These are phyloP conservation scores for Colletotrichum nymphaeae DNA, from an alignment of 2,329 filamentous ascomycete species.

Conservation along the genomic window DNA sequence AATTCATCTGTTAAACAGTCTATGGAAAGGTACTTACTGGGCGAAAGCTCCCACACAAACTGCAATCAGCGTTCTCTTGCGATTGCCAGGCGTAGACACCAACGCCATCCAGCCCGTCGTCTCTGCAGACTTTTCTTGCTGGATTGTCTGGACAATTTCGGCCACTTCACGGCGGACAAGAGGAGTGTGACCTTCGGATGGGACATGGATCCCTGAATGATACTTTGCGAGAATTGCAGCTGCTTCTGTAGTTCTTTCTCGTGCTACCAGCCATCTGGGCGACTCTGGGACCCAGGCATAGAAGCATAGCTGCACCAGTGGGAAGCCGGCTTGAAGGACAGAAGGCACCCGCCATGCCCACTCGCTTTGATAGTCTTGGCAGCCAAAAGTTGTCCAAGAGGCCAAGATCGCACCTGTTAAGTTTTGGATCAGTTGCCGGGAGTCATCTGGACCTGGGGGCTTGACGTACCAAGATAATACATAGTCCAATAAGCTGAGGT, in stretches of 20 bases:
- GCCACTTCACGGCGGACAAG: slow-evolving; percentile 17
- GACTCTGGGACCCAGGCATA: slow-evolving; percentile 56
- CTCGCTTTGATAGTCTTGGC: slow-evolving; percentile 14
- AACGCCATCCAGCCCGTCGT: slow-evolving; percentile 35
- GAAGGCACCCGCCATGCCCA: slow-evolving; percentile 30
- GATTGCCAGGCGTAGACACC: slow-evolving; percentile 36
- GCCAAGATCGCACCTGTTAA: slow-evolving; percentile 34
- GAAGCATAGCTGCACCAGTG: slow-evolving; percentile 22
- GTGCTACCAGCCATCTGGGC: slow-evolving; percentile 59
- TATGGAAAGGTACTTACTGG: slow-evolving; percentile 29
- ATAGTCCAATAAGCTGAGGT: slow-evolving; percentile 48
- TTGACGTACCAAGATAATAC: slow-evolving; percentile 41
- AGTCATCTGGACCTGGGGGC: neutral
- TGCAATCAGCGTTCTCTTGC: slow-evolving; percentile 22
- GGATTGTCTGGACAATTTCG: slow-evolving; percentile 31
- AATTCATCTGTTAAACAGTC: too few species aligned
- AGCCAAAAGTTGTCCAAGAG: slow-evolving; percentile 35
- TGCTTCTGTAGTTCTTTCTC: slow-evolving; percentile 62
- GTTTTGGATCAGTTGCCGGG: too few species aligned
- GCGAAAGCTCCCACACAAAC: slow-evolving; percentile 36
- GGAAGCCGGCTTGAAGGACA: slow-evolving; percentile 19
- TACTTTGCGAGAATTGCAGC: slow-evolving; percentile 58
- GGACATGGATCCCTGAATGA: slow-evolving; percentile 51
- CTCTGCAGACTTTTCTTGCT: slow-evolving; percentile 23
- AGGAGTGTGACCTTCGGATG: slow-evolving; percentile 46